A percentile compares a stretch with the other conserved stretches of the same genome.
Conservation (phyloP, 225 moss, liverwort and hornwort species). For the Sphagnum contortum region DNA sequence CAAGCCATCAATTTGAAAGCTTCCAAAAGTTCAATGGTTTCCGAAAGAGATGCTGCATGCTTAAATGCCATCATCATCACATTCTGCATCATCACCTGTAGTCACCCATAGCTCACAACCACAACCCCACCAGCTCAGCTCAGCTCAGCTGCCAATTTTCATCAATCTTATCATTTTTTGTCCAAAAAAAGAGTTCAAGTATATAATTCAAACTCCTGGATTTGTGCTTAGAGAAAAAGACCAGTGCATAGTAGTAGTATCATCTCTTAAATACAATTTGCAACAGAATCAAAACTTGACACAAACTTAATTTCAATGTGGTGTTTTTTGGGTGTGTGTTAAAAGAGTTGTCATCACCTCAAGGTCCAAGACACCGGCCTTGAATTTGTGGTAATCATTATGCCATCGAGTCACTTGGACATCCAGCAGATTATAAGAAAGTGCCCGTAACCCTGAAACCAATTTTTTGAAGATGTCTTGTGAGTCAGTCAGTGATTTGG, state of each 20-base stretch:
- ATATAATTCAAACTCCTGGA: no score
- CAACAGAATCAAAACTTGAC: no score
- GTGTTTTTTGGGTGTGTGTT: no score
- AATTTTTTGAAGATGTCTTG: conserved; percentile 67
- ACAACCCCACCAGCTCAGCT: no score
- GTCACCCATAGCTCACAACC: not conserved
- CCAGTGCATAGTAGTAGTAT: no score
- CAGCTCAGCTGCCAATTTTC: no score
- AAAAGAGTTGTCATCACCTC: conserved; percentile 28
- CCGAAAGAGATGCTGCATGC: conserved; percentile 56
- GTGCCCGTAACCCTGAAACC: conserved; percentile 29
- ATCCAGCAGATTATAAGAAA: conserved; percentile 74
- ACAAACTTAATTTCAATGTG: no score
- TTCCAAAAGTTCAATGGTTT: conserved; percentile 74
- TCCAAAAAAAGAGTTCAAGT: no score
- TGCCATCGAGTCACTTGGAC: conserved; percentile 77
- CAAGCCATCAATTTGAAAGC: conserved; percentile 80
- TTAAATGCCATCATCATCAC: conserved; percentile 70
- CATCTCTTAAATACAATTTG: no score
- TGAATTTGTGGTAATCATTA: conserved; percentile 69
- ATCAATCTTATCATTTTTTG: no score
- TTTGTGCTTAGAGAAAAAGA: no score
- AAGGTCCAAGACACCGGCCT: conserved; percentile 42
- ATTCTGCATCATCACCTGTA: conserved; percentile 80
- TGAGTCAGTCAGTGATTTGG: conserved; percentile 64